Evolutionary conservation across 148 eudicot species (phyloP).

Genomic region (Agrostemma githago): DNA sequence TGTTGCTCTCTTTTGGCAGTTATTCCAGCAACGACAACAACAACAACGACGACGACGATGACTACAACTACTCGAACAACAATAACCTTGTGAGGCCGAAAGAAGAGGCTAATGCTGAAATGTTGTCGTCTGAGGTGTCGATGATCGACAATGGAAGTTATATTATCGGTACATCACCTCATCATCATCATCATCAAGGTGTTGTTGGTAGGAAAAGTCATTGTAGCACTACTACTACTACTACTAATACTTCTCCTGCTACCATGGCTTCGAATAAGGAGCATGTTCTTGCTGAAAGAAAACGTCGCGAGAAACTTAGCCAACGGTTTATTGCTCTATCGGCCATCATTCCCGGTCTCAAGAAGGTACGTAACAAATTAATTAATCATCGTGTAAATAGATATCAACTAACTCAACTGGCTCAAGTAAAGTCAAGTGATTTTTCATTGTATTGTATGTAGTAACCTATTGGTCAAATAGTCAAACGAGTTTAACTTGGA

Average conservation of each 20-base stretch:
- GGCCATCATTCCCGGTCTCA: conserved; percentile 58
- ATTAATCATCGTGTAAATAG: background rate
- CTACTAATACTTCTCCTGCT: background rate
- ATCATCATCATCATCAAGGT: conserved; percentile 12
- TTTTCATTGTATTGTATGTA: too few species aligned
- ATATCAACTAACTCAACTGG: background rate
- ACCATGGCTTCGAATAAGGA: conserved; percentile 35
- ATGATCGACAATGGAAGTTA: conserved; percentile 25
- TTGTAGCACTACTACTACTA: conserved; percentile 2
- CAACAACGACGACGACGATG: conserved; percentile 29
- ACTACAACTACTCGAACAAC: background rate
- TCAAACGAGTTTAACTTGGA: too few species aligned
- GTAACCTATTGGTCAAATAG: too few species aligned
- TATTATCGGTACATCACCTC: conserved; percentile 26
- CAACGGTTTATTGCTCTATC: conserved; percentile 58
- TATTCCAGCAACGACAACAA: conserved; percentile 16
- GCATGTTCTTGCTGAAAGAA: conserved; percentile 61
- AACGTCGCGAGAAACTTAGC: conserved; percentile 52
- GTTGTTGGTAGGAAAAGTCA: conserved; percentile 18
- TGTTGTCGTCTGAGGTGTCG: conserved; percentile 23
- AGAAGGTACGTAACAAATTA: conserved; percentile 44
- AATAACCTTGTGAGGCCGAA: conserved; percentile 27
- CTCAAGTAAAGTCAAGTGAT: too few species aligned
- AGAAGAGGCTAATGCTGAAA: conserved; percentile 27
- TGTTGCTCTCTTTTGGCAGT: conserved; percentile 24